Conservation (phyloP, 768 basidiomycete species). For the Podaxis rugospora region DNA sequence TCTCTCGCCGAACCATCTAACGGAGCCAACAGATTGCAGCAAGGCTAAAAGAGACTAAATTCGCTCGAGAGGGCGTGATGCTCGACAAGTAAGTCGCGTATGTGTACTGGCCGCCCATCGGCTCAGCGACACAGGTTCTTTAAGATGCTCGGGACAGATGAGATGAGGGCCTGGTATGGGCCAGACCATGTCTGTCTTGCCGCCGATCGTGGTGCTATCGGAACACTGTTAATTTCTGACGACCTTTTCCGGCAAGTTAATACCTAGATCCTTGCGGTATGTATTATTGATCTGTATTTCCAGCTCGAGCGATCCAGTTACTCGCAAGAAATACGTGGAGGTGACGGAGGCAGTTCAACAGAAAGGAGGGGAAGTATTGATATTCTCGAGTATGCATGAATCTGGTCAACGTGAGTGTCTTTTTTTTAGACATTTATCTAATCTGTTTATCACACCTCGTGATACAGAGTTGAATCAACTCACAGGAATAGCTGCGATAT, state of each 20-base stretch:
- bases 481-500: conserved; percentile 91
- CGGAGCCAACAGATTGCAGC: conserved; percentile 48
- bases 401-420: conserved; percentile 83
- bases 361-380: conserved; percentile 89
- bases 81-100: conserved; percentile 65
- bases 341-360: conserved; percentile 86
- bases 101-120: neutral
- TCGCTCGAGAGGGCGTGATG: conserved; percentile 88
- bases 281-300: neutral
- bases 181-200: conserved; percentile 91
- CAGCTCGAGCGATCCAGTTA: conserved; percentile 76
- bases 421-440: conserved; percentile 4
- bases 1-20: neutral
- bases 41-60: conserved; percentile 92
- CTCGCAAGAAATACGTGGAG: conserved; percentile 79
- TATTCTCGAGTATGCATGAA: conserved; percentile 99
- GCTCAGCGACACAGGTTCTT: conserved; percentile 64
- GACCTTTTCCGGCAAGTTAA: conserved; percentile 77
- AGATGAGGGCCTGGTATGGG: conserved; percentile 98
- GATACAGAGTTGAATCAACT: conserved; percentile 86
- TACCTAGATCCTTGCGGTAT: neutral
- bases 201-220: conserved; percentile 89
- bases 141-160: conserved; percentile 94
- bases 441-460: neutral
- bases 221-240: conserved; percentile 92